Evolutionary conservation across 2,329 filamentous ascomycete species (phyloP).

Genomic region (Alternaria triticina): DNA sequence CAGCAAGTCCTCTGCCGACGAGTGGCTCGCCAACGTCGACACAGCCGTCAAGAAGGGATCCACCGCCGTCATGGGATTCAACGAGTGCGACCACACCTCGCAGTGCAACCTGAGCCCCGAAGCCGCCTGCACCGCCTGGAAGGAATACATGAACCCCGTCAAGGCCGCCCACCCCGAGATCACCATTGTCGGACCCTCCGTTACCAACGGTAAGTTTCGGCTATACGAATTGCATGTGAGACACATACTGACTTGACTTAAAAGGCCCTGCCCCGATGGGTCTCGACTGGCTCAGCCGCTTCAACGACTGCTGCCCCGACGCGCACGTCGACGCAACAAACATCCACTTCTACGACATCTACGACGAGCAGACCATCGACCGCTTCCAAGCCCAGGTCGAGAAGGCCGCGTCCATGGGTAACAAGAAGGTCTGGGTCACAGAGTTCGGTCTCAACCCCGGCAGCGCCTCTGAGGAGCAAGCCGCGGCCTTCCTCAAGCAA

Average conservation of each 20-base stretch:
- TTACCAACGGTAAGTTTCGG: conserved; percentile 31
- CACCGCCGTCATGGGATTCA: conserved; percentile 48
- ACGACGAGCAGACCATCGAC: conserved; percentile 32
- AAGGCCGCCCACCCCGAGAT: conserved; percentile 33
- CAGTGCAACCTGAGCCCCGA: conserved; percentile 45
- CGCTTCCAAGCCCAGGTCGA: conserved; percentile 51
- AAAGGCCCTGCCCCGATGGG: conserved; percentile 25
- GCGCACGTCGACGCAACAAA: conserved; percentile 45
- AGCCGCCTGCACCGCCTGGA: conserved; percentile 42
- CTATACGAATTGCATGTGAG: not conserved
- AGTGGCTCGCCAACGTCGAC: conserved; percentile 50
- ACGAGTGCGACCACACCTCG: conserved; percentile 44
- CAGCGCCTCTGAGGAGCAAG: conserved; percentile 34
- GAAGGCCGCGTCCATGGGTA: conserved; percentile 35
- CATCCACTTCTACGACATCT: conserved; percentile 51
- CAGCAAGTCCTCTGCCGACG: conserved; percentile 26
- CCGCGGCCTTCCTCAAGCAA: conserved; percentile 43
- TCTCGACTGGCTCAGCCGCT: conserved; percentile 41
- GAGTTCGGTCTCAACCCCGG: conserved; percentile 48
- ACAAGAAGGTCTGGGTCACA: conserved; percentile 47
- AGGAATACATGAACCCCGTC: conserved; percentile 43
- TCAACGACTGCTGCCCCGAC: conserved; percentile 42
- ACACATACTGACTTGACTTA: not conserved
- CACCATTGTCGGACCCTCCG: conserved; percentile 43
- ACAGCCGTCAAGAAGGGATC: conserved; percentile 41